A percentile compares a stretch with the other conserved stretches of the same genome.
Conservation (phyloP, 139 green algal species). For the Yamagishiella unicocca region DNA sequence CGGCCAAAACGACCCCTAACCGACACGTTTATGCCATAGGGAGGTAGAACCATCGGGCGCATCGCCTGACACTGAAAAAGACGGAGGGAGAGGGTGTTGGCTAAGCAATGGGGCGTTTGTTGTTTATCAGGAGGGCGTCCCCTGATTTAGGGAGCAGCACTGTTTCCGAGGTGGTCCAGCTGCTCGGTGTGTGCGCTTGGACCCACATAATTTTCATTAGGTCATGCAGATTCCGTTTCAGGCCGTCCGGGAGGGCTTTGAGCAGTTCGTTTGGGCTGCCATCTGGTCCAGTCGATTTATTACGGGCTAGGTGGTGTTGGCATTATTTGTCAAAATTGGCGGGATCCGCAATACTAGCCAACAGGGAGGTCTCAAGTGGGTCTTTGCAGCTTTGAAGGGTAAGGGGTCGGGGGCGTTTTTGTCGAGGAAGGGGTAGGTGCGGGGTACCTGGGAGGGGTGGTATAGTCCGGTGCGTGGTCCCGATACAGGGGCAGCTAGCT, state of each 20-base stretch:
- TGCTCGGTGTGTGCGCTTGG: conserved; percentile 42
- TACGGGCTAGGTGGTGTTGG: not conserved
- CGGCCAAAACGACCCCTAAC: too few species aligned
- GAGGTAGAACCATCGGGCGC: too few species aligned
- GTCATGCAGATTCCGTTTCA: conserved; percentile 17
- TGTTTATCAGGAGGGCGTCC: conserved; percentile 18
- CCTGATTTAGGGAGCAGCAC: conserved; percentile 54
- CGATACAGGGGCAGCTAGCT: not conserved
- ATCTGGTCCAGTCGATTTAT: conserved; percentile 54
- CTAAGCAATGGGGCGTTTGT: conserved; percentile 54
- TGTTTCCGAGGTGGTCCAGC: conserved; percentile 56
- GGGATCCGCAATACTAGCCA: not conserved
- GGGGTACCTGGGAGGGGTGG: not conserved
- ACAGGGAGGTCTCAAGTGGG: not conserved
- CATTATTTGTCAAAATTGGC: conserved; percentile 23
- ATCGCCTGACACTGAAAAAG: too few species aligned
- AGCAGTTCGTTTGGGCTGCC: conserved; percentile 58
- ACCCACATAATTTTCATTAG: conserved; percentile 47
- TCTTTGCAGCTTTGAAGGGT: not conserved
- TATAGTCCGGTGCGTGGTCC: not conserved
- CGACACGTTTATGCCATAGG: too few species aligned
- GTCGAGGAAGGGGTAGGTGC: not conserved
- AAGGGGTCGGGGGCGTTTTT: not conserved
- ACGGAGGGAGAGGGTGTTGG: too few species aligned
- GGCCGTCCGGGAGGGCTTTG: conserved; percentile 13